Evolutionary conservation across 192 early-diverging fungal genomes (phyloP).

Genomic region (Coemansia asiatica): DNA sequence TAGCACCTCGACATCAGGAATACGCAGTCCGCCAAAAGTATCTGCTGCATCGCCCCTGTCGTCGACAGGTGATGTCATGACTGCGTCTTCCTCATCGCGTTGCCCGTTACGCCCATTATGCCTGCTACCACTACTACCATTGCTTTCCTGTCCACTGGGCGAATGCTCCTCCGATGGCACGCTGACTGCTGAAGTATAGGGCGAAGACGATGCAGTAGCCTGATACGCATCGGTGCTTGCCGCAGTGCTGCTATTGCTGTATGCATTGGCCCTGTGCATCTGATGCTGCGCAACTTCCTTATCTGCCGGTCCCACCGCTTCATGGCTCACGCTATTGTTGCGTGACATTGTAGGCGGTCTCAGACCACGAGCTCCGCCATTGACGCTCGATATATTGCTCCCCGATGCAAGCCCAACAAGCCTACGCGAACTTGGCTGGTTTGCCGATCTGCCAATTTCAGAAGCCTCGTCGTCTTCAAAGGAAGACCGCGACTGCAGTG

Average conservation of each 20-base stretch:
- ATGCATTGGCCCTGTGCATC: slow-evolving; percentile 31
- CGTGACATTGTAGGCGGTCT: slow-evolving; percentile 17
- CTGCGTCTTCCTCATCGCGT: slow-evolving; percentile 9
- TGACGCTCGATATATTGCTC: slow-evolving; percentile 2
- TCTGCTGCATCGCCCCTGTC: slow-evolving; percentile 3
- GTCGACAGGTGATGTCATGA: slow-evolving; percentile 1
- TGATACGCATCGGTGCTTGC: slow-evolving; percentile 26
- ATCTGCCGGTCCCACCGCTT: slow-evolving; percentile 5
- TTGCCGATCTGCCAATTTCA: slow-evolving; percentile 5
- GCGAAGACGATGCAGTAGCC: slow-evolving; percentile 21
- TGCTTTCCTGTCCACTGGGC: background rate
- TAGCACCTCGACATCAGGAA: slow-evolving; percentile 61
- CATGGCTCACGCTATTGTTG: slow-evolving; percentile 20
- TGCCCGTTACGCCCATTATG: background rate
- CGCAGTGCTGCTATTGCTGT: slow-evolving; percentile 23
- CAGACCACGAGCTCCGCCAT: slow-evolving; percentile 1
- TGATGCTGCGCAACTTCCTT: slow-evolving; percentile 22
- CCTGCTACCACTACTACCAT: slow-evolving; percentile 1
- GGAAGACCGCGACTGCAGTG: slow-evolving; percentile 6
- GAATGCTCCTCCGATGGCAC: slow-evolving; percentile 19
- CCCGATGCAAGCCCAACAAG: background rate
- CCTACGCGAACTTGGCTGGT: slow-evolving; percentile 3
- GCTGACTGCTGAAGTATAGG: slow-evolving; percentile 20
- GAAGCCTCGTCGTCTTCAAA: slow-evolving; percentile 11
- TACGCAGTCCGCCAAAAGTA: slow-evolving; percentile 23